Evolutionary conservation across 1,284 basidiomycete species (phyloP), one percentile per base, ranked within the genome.

Genomic region (Pseudozyma sp.): DNA sequence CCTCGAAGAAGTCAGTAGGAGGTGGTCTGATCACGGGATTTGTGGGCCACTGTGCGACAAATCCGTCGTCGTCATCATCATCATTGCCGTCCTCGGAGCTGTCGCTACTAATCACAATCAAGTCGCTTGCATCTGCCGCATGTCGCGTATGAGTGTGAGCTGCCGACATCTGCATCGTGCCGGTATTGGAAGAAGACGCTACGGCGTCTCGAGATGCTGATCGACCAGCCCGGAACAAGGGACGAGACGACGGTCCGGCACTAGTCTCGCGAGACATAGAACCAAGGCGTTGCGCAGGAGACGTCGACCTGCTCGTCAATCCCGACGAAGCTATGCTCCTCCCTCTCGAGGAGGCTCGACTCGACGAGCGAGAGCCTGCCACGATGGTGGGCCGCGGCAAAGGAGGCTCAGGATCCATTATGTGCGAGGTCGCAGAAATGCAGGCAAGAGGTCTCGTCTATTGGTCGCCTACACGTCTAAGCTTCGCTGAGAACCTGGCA

Each of bases 61-160:
- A 35, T 19, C 14, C 24, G 24, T 24, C 35, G 35, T 44, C 43
- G 14, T 61, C 48, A 14, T 29, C 10, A n/a, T 73, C 64, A 8
- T 62, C 62, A 19, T 68, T 2, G 14, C 16, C 61, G 24, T 57
- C 58, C 17, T 57, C 57, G 5, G 60, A 63, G 47, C 69, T 73
- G 29, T 74, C 71, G 48, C 71, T 74, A 46, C 66, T 74, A 24
- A 74, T 60, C 31, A 66, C 71, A 47, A 74, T 55, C 11, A 68
- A 45, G 19, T 61, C 42, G 50, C 43, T 46, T 24, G 45, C 10
- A 17, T 60, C 29, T 13, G 14, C 14, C 7, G 49, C n/a, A 10
- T 34, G 45, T 17, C 19, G 45, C 7, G 8, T 17, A 17, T 10
- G 35, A 5, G 45, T 1, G 29, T 17, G 42, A 7, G 30, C 35